phyloP scores from a whole-genome alignment of 2,329 filamentous ascomycete genomes.

The Zasmidium angulare region DNA sequence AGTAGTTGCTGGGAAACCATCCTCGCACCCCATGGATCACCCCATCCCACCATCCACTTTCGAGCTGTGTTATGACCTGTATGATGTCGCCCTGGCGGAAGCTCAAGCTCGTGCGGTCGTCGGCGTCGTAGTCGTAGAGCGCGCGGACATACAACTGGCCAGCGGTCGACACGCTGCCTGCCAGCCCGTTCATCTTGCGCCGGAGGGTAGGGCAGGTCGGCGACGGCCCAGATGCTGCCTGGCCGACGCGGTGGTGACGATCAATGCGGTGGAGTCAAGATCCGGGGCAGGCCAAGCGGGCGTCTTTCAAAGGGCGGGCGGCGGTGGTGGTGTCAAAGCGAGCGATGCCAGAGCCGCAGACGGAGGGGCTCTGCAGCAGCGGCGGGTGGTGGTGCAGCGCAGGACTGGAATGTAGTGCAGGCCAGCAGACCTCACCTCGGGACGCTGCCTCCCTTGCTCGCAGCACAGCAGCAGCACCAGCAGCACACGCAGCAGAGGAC shows the following conservation, averaged over 20 bases:
- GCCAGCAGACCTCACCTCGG: neutral
- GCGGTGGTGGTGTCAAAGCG: neutral
- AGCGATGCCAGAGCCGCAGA: neutral
- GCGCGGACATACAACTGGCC: constrained; percentile 83
- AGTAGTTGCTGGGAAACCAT: constrained; percentile 99
- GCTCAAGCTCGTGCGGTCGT: constrained; percentile 93
- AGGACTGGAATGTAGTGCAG: neutral
- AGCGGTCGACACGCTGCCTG: constrained; percentile 50
- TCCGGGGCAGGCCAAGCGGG: constrained; percentile 1
- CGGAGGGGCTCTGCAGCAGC: neutral
- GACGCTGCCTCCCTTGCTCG: neutral
- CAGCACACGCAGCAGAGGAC: neutral
- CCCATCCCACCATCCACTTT: constrained; percentile 99
- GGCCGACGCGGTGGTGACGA: constrained; percentile 4
- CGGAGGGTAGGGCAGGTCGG: constrained; percentile 8
- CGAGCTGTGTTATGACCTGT: constrained; percentile 95
- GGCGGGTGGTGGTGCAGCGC: neutral
- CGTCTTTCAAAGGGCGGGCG: neutral
- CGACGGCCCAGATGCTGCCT: constrained; percentile 7
- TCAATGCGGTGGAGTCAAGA: neutral
- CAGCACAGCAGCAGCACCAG: neutral
- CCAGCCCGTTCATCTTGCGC: constrained; percentile 51
- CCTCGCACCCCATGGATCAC: constrained; percentile 95
- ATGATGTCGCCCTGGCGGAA: constrained; percentile 97
- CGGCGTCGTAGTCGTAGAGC: constrained; percentile 95